These are phyloP conservation scores for Dalbergia oliveri DNA, from an alignment of 306 rosid species.

Conservation along the genomic window DNA sequence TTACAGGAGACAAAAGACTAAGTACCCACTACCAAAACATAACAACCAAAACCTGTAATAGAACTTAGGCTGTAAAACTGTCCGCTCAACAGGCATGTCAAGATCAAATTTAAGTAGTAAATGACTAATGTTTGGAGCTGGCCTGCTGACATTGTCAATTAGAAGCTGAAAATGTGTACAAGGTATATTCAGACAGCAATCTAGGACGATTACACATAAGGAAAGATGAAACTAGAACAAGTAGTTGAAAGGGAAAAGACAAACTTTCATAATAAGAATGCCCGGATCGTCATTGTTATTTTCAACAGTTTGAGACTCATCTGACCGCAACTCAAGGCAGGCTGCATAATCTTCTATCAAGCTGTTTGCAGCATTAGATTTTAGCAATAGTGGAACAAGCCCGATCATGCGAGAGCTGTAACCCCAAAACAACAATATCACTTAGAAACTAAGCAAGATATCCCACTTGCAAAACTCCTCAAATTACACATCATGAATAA, in stretches of 20 bases:
- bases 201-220: conserved; percentile 22
- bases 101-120: conserved; percentile 90
- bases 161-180: conserved; percentile 76
- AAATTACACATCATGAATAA: conserved; percentile 34
- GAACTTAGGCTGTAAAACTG: conserved; percentile 89
- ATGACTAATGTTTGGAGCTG: conserved; percentile 92
- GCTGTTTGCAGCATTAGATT: conserved; percentile 78
- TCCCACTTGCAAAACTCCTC: conserved; percentile 21
- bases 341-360: conserved; percentile 98
- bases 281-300: conserved; percentile 85
- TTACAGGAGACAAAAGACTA: conserved; percentile 23
- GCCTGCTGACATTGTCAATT: conserved; percentile 86
- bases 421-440: conserved; percentile 47
- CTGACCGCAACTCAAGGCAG: conserved; percentile 90
- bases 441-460: conserved; percentile 31
- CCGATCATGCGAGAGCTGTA: conserved; percentile 96
- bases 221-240: conserved; percentile 13
- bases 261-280: conserved; percentile 92
- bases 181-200: conserved; percentile 10
- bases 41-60: conserved; percentile 79
- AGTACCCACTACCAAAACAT: conserved; percentile 7
- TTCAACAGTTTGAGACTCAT: conserved; percentile 75
- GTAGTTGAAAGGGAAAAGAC: conserved; percentile 35
- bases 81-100: conserved; percentile 78
- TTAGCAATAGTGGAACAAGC: conserved; percentile 84